These are phyloP conservation scores for Basipetospora chlamydospora DNA, from an alignment of 2,329 filamentous ascomycete genomes.

Conservation along the genomic window DNA sequence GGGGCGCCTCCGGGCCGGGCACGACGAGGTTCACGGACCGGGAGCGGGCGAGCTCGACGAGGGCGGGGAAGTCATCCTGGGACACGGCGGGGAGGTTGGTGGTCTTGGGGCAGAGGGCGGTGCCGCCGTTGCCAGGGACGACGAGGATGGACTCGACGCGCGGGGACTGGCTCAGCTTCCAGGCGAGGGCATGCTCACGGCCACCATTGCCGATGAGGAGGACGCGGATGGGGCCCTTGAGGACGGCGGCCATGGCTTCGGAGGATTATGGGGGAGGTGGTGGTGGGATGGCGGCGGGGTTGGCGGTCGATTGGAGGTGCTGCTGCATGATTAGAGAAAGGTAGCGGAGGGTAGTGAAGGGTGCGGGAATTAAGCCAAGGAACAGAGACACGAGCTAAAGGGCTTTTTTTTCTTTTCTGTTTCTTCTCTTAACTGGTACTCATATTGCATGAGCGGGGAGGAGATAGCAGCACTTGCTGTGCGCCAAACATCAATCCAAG, in stretches of 20 bases:
- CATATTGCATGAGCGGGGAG: too few species aligned
- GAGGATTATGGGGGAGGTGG: neutral
- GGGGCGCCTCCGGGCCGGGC: slow-evolving; percentile 82
- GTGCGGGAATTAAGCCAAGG: too few species aligned
- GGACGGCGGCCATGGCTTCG: slow-evolving; percentile 4
- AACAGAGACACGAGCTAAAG: too few species aligned
- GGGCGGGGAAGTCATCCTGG: slow-evolving; percentile 60
- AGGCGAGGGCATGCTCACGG: slow-evolving; percentile 85
- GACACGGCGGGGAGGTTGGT: slow-evolving; percentile 56
- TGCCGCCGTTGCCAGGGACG: slow-evolving; percentile 77
- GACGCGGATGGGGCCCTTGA: slow-evolving; percentile 31
- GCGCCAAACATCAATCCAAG: too few species aligned
- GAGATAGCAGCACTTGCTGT: too few species aligned
- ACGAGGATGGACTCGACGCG: slow-evolving; percentile 60
- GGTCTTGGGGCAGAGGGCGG: slow-evolving; percentile 53
- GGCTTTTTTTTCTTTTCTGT: too few species aligned
- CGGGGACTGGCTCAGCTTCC: slow-evolving; percentile 78
- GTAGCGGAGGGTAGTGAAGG: too few species aligned
- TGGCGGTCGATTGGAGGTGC: too few species aligned
- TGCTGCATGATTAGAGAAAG: too few species aligned
- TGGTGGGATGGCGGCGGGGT: too few species aligned
- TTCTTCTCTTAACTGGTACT: too few species aligned
- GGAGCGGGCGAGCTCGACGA: slow-evolving; percentile 61
- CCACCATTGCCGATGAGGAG: slow-evolving; percentile 89
- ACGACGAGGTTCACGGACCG: slow-evolving; percentile 70